Evolutionary conservation across 257 asterid species (phyloP).

Genomic region (Fraxinus excelsior): DNA sequence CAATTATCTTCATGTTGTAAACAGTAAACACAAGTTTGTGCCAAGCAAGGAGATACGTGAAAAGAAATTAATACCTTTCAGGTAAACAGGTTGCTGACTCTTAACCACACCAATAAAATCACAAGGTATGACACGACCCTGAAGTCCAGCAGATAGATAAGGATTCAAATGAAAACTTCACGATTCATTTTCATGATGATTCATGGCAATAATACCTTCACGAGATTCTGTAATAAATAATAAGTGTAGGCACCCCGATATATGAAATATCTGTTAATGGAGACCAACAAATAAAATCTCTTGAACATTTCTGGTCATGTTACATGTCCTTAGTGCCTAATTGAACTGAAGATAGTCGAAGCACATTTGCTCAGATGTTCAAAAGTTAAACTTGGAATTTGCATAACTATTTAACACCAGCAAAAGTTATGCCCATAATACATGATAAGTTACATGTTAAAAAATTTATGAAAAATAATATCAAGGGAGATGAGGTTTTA

Average conservation of each 20-base stretch:
- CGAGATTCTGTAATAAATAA: slow-evolving; percentile 7
- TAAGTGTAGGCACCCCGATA: slow-evolving; percentile 1
- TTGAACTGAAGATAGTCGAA: background rate
- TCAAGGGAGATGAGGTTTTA: background rate
- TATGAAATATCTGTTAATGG: background rate
- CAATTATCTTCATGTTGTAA: background rate
- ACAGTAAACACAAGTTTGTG: background rate
- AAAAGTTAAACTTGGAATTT: background rate
- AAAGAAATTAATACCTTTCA: slow-evolving; percentile 58
- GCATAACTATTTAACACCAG: background rate
- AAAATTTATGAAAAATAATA: too few species aligned
- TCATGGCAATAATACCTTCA: background rate
- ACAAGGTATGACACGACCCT: slow-evolving; percentile 99
- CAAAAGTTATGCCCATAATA: too few species aligned
- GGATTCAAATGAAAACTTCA: slow-evolving; percentile 21
- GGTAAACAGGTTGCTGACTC: slow-evolving; percentile 96
- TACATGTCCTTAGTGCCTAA: background rate
- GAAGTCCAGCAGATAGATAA: slow-evolving; percentile 35
- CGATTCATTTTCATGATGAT: slow-evolving; percentile 4
- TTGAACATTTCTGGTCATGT: background rate
- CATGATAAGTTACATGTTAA: background rate
- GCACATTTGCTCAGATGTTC: background rate
- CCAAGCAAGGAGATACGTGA: slow-evolving; percentile 19
- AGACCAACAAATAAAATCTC: background rate
- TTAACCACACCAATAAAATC: slow-evolving; percentile 95